These are phyloP conservation scores for Cordyceps javanica DNA, from an alignment of 2,329 filamentous ascomycete genomes.

Conservation along the genomic window DNA sequence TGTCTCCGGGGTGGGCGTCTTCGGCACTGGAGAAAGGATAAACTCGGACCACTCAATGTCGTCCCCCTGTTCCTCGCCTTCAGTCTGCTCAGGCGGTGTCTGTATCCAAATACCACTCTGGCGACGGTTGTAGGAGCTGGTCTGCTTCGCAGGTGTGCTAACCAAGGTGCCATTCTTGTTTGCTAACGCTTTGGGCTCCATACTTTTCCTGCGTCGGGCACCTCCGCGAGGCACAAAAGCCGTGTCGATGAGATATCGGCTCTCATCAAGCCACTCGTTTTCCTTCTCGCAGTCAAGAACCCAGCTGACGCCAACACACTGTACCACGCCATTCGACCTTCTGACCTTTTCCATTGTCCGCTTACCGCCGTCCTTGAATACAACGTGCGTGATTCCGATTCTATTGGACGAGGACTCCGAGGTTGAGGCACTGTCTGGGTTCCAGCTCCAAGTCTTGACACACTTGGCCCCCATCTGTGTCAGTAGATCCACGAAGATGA, in stretches of 20 bases:
- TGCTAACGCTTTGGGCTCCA: conserved; percentile 67
- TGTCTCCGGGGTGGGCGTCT: conserved; percentile 51
- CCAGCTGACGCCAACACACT: conserved; percentile 84
- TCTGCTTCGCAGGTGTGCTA: conserved; percentile 31
- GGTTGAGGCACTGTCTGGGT: conserved; percentile 37
- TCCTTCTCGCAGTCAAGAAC: conserved; percentile 77
- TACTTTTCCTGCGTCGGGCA: conserved; percentile 68
- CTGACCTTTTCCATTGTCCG: conserved; percentile 76
- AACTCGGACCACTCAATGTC: conserved; percentile 36
- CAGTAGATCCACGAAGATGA: conserved; percentile 74
- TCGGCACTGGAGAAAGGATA: conserved; percentile 50
- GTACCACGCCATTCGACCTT: conserved; percentile 65
- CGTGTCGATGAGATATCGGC: conserved; percentile 62
- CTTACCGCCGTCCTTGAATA: conserved; percentile 82
- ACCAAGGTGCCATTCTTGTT: conserved; percentile 63
- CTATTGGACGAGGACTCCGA: conserved; percentile 39
- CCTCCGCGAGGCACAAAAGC: conserved; percentile 62
- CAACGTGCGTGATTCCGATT: conserved; percentile 77
- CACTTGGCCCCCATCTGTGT: conserved; percentile 76
- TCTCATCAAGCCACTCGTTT: conserved; percentile 70
- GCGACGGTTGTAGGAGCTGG: conserved; percentile 45
- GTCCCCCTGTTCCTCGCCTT: conserved; percentile 32
- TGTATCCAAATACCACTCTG: conserved; percentile 51
- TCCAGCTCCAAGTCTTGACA: conserved; percentile 71
- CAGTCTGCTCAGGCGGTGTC: conserved; percentile 41